These are phyloP conservation scores for Rostrohypoxylon terebratum DNA, from an alignment of 495 filamentous ascomycete species.

Conservation along the genomic window DNA sequence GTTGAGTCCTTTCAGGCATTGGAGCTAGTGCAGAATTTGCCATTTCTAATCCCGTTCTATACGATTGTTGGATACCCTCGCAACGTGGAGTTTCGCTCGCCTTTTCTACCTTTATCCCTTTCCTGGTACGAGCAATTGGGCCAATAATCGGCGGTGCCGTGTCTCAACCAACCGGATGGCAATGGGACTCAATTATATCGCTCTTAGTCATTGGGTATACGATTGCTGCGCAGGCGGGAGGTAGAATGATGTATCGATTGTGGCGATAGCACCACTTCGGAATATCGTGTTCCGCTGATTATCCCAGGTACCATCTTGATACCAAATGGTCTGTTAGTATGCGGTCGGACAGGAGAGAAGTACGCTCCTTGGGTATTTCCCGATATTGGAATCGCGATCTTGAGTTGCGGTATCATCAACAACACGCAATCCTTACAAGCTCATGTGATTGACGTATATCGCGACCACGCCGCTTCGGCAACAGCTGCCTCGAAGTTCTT, in stretches of 20 bases:
- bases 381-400: slow-evolving; percentile 40
- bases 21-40: slow-evolving; percentile 62
- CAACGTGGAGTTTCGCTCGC: slow-evolving; percentile 62
- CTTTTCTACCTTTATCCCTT: slow-evolving; percentile 61
- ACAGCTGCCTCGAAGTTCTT: slow-evolving; percentile 73
- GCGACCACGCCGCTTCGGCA: slow-evolving; percentile 76
- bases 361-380: slow-evolving; percentile 59
- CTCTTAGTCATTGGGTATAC: slow-evolving; percentile 64
- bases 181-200: slow-evolving; percentile 66
- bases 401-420: slow-evolving; percentile 30
- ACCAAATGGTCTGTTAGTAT: slow-evolving; percentile 50
- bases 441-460: slow-evolving; percentile 79
- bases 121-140: slow-evolving; percentile 62
- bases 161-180: slow-evolving; percentile 59
- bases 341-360: slow-evolving; percentile 54
- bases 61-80: slow-evolving; percentile 61
- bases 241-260: slow-evolving; percentile 49
- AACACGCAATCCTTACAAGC: slow-evolving; percentile 44
- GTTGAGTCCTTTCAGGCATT: slow-evolving; percentile 63
- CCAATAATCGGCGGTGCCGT: slow-evolving; percentile 71
- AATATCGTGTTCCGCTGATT: slow-evolving; percentile 49
- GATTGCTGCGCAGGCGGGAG: slow-evolving; percentile 57
- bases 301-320: slow-evolving; percentile 36
- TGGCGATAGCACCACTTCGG: slow-evolving; percentile 25
- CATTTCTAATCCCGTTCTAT: slow-evolving; percentile 64